These are phyloP conservation scores for Myxozyma vanderwaltii DNA, from an alignment of 805 yeast species.

Conservation along the genomic window DNA sequence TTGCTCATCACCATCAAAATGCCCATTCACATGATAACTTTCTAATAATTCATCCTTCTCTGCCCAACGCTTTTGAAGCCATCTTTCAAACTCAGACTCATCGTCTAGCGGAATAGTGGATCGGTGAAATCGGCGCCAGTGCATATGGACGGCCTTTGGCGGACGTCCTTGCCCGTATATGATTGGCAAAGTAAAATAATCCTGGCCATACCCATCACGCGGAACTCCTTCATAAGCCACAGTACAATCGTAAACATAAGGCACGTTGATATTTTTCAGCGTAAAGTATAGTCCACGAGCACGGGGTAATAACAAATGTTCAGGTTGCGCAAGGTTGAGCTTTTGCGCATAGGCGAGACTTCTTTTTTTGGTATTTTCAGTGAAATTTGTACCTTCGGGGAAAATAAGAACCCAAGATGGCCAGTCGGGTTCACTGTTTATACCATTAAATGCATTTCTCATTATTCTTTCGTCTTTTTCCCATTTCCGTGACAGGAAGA, in stretches of 20 bases:
- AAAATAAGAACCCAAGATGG: conserved; percentile 71
- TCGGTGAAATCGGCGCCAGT: conserved; percentile 60
- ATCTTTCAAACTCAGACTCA: conserved; percentile 61
- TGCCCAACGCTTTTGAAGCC: conserved; percentile 76
- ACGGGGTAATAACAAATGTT: conserved; percentile 79
- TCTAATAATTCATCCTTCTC: conserved; percentile 76
- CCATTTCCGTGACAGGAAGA: conserved; percentile 75
- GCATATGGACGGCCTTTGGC: conserved; percentile 66
- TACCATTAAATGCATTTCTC: conserved; percentile 54
- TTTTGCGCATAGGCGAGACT: conserved; percentile 62
- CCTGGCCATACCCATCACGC: conserved; percentile 71
- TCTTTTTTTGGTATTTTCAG: conserved; percentile 61
- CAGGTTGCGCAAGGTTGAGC: conserved; percentile 47
- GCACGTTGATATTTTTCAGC: conserved; percentile 54
- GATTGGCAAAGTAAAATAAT: conserved; percentile 62
- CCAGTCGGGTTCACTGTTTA: conserved; percentile 54
- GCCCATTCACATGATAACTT: conserved; percentile 32
- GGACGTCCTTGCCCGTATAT: conserved; percentile 71
- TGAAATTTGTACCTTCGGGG: conserved; percentile 93
- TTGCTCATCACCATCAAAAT: conserved; percentile 30
- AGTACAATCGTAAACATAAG: conserved; percentile 74
- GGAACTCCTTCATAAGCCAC: conserved; percentile 76
- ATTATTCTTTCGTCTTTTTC: conserved; percentile 65
- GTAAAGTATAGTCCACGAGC: conserved; percentile 74
- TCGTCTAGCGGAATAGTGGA: conserved; percentile 65